Evolutionary conservation across 2,329 filamentous ascomycete species (phyloP).

Genomic region (Pyricularia sp.): DNA sequence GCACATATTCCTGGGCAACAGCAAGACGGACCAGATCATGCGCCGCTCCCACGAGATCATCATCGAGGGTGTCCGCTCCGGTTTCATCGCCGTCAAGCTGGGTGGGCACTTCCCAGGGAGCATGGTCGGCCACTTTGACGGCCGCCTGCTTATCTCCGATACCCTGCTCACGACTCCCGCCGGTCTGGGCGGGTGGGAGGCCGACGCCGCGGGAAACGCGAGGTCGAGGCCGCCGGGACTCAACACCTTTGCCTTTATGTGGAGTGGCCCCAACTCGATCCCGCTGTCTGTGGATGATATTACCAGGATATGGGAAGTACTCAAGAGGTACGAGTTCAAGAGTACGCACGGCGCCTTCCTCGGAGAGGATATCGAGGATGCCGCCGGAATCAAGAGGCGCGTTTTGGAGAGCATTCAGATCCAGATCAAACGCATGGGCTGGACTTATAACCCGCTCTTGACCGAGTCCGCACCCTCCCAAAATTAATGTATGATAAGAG

Average conservation of each 20-base stretch:
- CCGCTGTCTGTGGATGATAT: constrained; percentile 53
- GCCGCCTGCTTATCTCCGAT: constrained; percentile 60
- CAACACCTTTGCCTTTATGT: constrained; percentile 58
- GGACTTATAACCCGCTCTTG: constrained; percentile 21
- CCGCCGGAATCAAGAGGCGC: constrained; percentile 41
- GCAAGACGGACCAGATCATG: constrained; percentile 25
- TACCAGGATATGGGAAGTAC: constrained; percentile 53
- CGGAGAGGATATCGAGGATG: constrained; percentile 45
- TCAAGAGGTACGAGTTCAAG: constrained; percentile 48
- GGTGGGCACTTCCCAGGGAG: constrained; percentile 74
- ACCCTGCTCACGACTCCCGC: constrained; percentile 59
- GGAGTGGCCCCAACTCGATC: constrained; percentile 64
- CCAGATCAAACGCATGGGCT: constrained; percentile 42
- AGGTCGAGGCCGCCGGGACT: constrained; percentile 26
- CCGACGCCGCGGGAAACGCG: constrained; percentile 24
- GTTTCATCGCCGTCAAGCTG: constrained; percentile 51
- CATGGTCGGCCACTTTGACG: constrained; percentile 49
- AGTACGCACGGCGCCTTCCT: constrained; percentile 56
- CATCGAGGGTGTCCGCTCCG: not conserved
- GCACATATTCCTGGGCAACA: constrained; percentile 32
- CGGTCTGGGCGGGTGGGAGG: constrained; percentile 33
- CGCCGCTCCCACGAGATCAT: not conserved
- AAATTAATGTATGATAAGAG: not conserved
- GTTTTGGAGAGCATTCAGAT: constrained; percentile 68
- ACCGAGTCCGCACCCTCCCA: not conserved